Percentiles rank a stretch among this genome's conserved stretches.
Conservation (phyloP, 345 rosid species). For the Gossypium raimondii region DNA sequence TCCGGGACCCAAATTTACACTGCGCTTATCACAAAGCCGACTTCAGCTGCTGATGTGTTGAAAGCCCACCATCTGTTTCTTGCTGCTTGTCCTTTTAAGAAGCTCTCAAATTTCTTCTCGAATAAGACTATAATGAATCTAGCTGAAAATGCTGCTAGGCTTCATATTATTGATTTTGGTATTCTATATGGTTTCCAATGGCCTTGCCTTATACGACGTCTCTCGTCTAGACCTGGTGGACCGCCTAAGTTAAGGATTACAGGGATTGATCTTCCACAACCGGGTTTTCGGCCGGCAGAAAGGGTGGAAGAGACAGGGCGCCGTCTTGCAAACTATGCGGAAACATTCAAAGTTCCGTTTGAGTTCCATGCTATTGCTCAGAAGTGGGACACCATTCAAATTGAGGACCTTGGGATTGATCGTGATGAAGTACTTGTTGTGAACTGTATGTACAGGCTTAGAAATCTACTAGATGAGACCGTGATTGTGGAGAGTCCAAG, state of each 20-base stretch:
- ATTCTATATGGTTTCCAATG: conserved; percentile 58
- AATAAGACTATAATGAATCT: conserved; percentile 44
- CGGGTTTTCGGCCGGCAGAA: conserved; percentile 52
- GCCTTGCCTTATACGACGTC: conserved; percentile 51
- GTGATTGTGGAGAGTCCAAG: conserved; percentile 46
- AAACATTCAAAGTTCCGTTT: conserved; percentile 45
- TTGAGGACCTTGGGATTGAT: conserved; percentile 48
- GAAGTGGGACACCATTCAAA: conserved; percentile 53
- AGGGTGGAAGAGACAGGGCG: conserved; percentile 53
- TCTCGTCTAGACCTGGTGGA: conserved; percentile 41
- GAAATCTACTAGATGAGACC: conserved; percentile 56
- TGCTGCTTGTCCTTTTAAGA: conserved; percentile 49
- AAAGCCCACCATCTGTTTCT: conserved; percentile 46
- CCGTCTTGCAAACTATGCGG: conserved; percentile 43
- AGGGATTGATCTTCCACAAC: conserved; percentile 53
- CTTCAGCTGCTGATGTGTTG: conserved; percentile 47
- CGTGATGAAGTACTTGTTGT: conserved; percentile 43
- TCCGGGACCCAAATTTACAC: conserved; percentile 39
- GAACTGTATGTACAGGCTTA: conserved; percentile 38
- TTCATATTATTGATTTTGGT: conserved; percentile 61
- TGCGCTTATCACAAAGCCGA: conserved; percentile 22
- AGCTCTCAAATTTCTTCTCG: conserved; percentile 44
- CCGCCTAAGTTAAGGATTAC: conserved; percentile 51
- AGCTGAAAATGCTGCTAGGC: conserved; percentile 37
- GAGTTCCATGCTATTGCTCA: conserved; percentile 56